A percentile compares a stretch with the other conserved stretches of the same genome.
Conservation (phyloP, 2,329 filamentous ascomycete genomes). For the Aspergillus viridinutans region DNA sequence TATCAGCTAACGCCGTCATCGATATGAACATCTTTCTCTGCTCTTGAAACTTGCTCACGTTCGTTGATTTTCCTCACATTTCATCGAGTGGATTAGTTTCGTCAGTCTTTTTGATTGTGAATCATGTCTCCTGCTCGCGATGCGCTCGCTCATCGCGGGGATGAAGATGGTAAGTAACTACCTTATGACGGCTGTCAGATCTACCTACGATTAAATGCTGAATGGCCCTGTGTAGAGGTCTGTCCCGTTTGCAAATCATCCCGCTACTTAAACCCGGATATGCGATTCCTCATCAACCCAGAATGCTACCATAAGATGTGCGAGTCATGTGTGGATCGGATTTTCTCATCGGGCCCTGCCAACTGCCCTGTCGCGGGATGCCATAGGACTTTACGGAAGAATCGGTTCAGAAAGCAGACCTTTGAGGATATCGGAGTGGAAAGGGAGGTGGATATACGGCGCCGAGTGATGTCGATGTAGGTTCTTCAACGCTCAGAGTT, state of each 20-base stretch:
- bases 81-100: not conserved
- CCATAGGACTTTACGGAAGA: constrained; percentile 77
- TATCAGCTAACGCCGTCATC: constrained; percentile 3
- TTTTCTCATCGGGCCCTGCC: constrained; percentile 87
- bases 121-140: constrained; percentile 31
- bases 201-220: constrained; percentile 6
- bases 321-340: constrained; percentile 87
- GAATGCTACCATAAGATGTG: constrained; percentile 99
- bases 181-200: not conserved
- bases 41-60: not conserved
- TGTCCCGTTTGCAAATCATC: constrained; percentile 97
- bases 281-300: constrained; percentile 93
- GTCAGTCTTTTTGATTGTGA: not conserved
- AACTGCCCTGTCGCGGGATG: constrained; percentile 90
- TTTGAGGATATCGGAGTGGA: constrained; percentile 86
- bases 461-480: constrained; percentile 63
- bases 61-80: not conserved
- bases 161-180: constrained; percentile 38
- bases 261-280: constrained; percentile 88
- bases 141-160: constrained; percentile 31
- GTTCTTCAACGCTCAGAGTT: constrained; percentile 12
- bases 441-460: constrained; percentile 87
- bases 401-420: constrained; percentile 79
- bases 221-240: constrained; percentile 55
- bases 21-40: not conserved